Base-by-base conservation (phyloP, 768 basidiomycete genomes). In the Pulveroboletus sp. region DNA sequence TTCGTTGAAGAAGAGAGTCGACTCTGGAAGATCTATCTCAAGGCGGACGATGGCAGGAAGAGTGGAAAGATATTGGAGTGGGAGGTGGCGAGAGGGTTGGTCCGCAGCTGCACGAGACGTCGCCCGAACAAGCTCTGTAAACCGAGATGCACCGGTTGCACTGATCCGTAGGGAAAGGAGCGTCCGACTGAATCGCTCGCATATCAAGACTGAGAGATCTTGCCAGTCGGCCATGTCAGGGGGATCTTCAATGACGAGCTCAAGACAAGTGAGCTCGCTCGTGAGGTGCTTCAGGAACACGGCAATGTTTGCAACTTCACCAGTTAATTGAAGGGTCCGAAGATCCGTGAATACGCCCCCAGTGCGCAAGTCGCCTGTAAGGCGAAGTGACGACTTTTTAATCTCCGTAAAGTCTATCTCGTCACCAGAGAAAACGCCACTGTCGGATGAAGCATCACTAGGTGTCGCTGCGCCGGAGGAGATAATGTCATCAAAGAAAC, bases 1-100 rank as follows among this genome's bases (percentile, higher is more conserved):
- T 42, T 72, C 65, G 23, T 80, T 74, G 45, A 75, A 71, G 68
- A 90, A 84, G 48, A 86, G 69, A 45, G 81, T 73, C 5, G 86
- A 88, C 62, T 89, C 86, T 12, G 88, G 85, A 49, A 90, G 82
- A 62, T 90, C 88, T 47, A 90, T 76, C 32, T 87, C 86, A 39
- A 90, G 72, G n/a, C 81, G 79, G 25, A 70, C 60, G 47, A 90
- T 73, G 35, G 64, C 66, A 20, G 79, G 77, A 25, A 90, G 73
- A 35, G 69, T 69, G 17, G 71, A 69, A 21, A 90, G 65, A 49
- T 78, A 68, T 53, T 82, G 78, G 44, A 90, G 74, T 16, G 84
- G 77, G 21, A 90, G 78, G 48, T 77, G 78, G 25, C 74, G 75
- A 40, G 78, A 73, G 12, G 83, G 75, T 20, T 79, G 75, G 52